Percentiles rank a stretch among this genome's conserved stretches.
Evolutionary conservation across 2,329 filamentous ascomycete species (phyloP).

Genomic region (Colletotrichum godetiae): DNA sequence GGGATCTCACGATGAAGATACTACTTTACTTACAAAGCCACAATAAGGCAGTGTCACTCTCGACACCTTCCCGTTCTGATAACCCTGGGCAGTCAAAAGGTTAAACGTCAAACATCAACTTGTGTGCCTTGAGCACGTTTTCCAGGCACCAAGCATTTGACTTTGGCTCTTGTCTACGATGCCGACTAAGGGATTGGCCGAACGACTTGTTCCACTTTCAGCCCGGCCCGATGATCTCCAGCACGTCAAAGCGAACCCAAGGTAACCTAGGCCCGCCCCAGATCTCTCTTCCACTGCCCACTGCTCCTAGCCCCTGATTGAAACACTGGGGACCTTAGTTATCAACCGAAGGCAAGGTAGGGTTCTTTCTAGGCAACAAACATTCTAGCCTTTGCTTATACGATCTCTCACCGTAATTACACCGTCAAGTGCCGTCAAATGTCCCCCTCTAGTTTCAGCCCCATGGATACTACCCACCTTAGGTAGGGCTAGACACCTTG

Average conservation of each 20-base stretch:
- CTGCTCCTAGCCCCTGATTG: too few relatives aligned
- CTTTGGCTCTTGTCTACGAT: background rate
- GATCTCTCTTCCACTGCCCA: background rate
- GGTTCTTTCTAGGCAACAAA: background rate
- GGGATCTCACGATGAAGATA: too few relatives aligned
- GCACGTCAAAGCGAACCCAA: background rate
- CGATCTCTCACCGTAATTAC: background rate
- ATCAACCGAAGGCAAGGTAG: too few relatives aligned
- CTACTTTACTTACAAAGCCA: too few relatives aligned
- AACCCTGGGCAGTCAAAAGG: background rate
- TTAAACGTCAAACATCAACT: background rate
- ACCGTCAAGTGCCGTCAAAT: background rate
- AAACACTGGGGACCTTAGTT: too few relatives aligned
- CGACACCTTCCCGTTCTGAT: background rate
- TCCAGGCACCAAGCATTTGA: background rate
- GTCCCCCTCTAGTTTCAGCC: background rate
- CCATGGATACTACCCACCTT: background rate
- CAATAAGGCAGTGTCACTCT: too few relatives aligned
- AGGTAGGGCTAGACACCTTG: background rate
- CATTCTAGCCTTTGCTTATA: background rate
- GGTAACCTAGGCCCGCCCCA: background rate
- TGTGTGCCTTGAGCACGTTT: background rate
- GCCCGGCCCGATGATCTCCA: background rate
- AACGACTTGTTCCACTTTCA: background rate
- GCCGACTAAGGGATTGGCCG: background rate